Conservation (phyloP, 495 filamentous ascomycete genomes). For the Hapsidospora chrysogenum region DNA sequence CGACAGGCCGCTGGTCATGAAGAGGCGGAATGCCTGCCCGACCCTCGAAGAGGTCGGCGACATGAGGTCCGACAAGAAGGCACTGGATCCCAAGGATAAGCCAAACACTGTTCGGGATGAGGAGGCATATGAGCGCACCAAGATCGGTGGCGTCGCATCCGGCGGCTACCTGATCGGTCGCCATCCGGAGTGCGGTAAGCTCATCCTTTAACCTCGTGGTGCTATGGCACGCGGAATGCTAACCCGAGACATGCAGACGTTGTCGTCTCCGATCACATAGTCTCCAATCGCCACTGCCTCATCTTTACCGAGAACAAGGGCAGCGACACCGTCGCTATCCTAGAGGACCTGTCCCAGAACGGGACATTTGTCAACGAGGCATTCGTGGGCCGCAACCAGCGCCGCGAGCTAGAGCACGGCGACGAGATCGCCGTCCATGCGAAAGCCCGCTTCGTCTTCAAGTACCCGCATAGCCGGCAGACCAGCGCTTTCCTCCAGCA, state of each 20-base stretch:
- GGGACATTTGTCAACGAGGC: slow-evolving; percentile 93
- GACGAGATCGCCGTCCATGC: slow-evolving; percentile 81
- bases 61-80: not conserved
- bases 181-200: slow-evolving; percentile 85
- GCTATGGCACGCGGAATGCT: slow-evolving; percentile 2
- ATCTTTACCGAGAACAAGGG: slow-evolving; percentile 76
- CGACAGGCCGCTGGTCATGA: slow-evolving; percentile 53
- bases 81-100: slow-evolving; percentile 5
- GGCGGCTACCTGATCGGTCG: slow-evolving; percentile 87
- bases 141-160: slow-evolving; percentile 38
- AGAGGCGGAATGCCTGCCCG: slow-evolving; percentile 48
- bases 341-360: slow-evolving; percentile 92
- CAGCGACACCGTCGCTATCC: slow-evolving; percentile 59
- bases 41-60: slow-evolving; percentile 20
- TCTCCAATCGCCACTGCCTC: slow-evolving; percentile 93
- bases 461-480: slow-evolving; percentile 62
- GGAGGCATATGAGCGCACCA: slow-evolving; percentile 39
- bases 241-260: slow-evolving; percentile 40
- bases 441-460: slow-evolving; percentile 73
- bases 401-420: slow-evolving; percentile 68
- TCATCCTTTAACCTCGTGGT: not conserved
- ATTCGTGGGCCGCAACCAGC: slow-evolving; percentile 78
- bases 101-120: slow-evolving; percentile 23
- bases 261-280: slow-evolving; percentile 56
- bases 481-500: slow-evolving; percentile 71